phyloP scores from a whole-genome alignment of 768 basidiomycete species.

The Tricholoma flavovirens region DNA sequence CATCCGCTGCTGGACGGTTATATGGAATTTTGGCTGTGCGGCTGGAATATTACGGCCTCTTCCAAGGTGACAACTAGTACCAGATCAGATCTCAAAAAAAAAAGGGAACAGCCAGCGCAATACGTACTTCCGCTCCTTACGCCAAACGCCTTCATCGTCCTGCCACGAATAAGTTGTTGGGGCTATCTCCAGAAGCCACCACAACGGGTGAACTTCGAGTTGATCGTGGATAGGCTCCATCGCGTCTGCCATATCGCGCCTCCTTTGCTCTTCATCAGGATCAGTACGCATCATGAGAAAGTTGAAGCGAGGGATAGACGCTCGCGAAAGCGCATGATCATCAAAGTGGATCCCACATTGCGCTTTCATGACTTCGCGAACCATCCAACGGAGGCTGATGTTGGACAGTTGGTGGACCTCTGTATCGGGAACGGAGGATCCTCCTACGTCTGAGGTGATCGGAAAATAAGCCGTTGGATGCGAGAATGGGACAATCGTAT shows the following conservation, averaged over 20 bases:
- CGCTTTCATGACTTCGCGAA: conserved; percentile 54
- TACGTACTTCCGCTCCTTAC: conserved; percentile 47
- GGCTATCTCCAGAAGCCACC: conserved; percentile 74
- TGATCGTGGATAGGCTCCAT: conserved; percentile 50
- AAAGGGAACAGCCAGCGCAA: background rate
- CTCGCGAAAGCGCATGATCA: conserved; percentile 36
- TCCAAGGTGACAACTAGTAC: conserved; percentile 47
- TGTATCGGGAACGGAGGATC: conserved; percentile 47
- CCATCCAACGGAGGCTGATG: conserved; percentile 75
- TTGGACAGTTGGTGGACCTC: conserved; percentile 43
- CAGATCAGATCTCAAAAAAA: background rate
- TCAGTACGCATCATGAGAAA: conserved; percentile 9
- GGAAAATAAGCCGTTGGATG: background rate
- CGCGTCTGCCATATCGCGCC: conserved; percentile 32
- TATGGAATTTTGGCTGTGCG: conserved; percentile 51
- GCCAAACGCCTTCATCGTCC: conserved; percentile 50
- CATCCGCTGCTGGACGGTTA: conserved; percentile 58
- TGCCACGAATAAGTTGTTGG: conserved; percentile 53
- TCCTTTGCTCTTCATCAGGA: conserved; percentile 7
- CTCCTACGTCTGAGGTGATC: conserved; percentile 55
- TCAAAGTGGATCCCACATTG: conserved; percentile 61
- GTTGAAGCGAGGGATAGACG: conserved; percentile 27
- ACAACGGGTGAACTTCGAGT: conserved; percentile 36
- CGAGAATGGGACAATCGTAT: background rate
- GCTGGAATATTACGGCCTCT: conserved; percentile 46